Evolutionary conservation across 192 early-diverging fungal species (phyloP), one percentile per base, ranked within the genome.

Genomic region (Chytriomyces hyalinus): DNA sequence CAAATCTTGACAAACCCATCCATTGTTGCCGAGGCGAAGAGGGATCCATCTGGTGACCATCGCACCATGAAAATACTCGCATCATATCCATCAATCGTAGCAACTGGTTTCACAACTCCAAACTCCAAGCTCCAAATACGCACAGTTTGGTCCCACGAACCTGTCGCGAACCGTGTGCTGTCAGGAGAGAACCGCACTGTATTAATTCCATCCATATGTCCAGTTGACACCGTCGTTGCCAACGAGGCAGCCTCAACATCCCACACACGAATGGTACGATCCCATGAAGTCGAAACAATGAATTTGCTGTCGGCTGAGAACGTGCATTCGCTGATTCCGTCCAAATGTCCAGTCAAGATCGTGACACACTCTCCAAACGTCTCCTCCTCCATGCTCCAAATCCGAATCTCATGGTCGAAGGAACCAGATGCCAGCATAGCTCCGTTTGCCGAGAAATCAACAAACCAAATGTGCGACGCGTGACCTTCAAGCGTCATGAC

Each of bases 231-330:
- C 3, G 10, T 22, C n/a, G 57, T 59, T n/a, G 28, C 15, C 20
- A 17, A 70, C 10, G n/a, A 10, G 26, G 20, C 62, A 2, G 17
- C 10, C 0, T 17, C 10, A 4, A 64, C 62, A 5, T 64, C 43
- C 74, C 74, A 75, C 2, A 75, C 61, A 17, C 28, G 44, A 22
- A 75, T 59, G 2, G 74, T 73, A 5, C 9, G 11, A 46, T 75
- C 74, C 9, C 11, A 49, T 5, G 45, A 46, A 24, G 64, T 66
- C 11, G 74, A 75, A 20, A 50, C 74, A 43, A 75, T 51, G 13
- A 43, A 57, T 20, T 46, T 10, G 8, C 26, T 28, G 28, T 75
- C 74, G 17, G 67, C 44, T 3, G 74, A 68, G 11, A 71, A 57
- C 46, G n/a, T 46, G 22, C 26, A 49, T 15, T 60, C 26, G 2